Evolutionary conservation across 139 green algal genomes (phyloP), one percentile per base, ranked within the genome.

Genomic region (Raphidocelis subcapitata): DNA sequence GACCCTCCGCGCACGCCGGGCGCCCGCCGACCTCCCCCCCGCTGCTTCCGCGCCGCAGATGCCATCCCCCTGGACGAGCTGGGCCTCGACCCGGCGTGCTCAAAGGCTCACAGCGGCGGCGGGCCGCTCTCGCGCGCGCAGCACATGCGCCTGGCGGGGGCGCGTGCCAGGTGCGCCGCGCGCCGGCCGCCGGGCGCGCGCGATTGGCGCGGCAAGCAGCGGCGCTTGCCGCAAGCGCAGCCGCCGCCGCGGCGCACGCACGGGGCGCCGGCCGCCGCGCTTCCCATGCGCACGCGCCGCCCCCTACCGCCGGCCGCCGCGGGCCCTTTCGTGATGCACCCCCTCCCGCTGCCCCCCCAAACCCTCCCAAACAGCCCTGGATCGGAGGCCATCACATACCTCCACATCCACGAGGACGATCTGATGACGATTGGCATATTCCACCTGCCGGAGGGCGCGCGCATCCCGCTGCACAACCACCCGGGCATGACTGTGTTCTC

Each of bases 391-490:
- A 49, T 97, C 68, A 95, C 86, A 29, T 98, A 98, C 73, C 79
- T 95, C 26, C 80, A 92, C 51, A 89, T 98, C 10, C 84, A 92
- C 73, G 93, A 98, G 77, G 89, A 93, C 65, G 24, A 35, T 0
- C 47, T 73, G 23, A 73, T 98, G 37, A 90, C 87, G 1, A 74
- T 97, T 33, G 93, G 93, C 37, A 93, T 98, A 28, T 98, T 98
- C 65, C 92, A 87, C 70, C 72, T 98, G 33, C 89, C 90, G 0
- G 36, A 65, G 10, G 63, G 76, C 1, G 81, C 88, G 0, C 54
- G 51, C 21, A 94, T 98, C 37, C 94, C 94, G 41, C 82, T 98
- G 65, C 94, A 97, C 78, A 88, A 98, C 74, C 93, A 97, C 69
- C 93, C 93, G 15, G 90, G 85, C 66, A 89, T 92, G 65, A 80